Conservation (phyloP, 2,329 filamentous ascomycete species). For the Fusarium nodosum region DNA sequence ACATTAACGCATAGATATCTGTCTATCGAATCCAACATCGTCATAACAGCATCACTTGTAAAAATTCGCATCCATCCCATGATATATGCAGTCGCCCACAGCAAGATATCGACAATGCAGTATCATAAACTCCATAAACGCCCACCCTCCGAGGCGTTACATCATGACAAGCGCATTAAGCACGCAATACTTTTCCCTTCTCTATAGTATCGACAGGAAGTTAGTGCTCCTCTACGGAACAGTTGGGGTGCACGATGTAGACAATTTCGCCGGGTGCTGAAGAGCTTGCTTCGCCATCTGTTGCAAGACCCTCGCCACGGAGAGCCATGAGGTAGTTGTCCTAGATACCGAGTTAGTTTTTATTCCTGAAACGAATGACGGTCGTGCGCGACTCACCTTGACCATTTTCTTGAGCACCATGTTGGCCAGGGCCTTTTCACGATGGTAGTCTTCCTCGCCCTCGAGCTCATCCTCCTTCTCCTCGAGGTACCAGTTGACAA, state of each 20-base stretch:
- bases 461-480: slow-evolving; percentile 87
- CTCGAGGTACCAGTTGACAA: slow-evolving; percentile 92
- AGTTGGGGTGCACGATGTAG: slow-evolving; percentile 96
- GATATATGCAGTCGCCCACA: slow-evolving; percentile 33
- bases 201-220: neutral
- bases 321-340: slow-evolving; percentile 92
- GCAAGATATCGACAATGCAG: slow-evolving; percentile 23
- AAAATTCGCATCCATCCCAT: slow-evolving; percentile 18
- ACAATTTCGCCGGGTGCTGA: slow-evolving; percentile 64
- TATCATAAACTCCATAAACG: slow-evolving; percentile 44
- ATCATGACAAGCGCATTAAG: slow-evolving; percentile 30
- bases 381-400: slow-evolving; percentile 73
- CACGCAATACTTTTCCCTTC: neutral
- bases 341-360: slow-evolving; percentile 60
- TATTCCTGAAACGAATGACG: neutral
- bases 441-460: slow-evolving; percentile 83
- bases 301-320: slow-evolving; percentile 68
- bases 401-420: slow-evolving; percentile 97
- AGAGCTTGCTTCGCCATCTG: slow-evolving; percentile 62
- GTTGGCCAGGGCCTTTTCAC: slow-evolving; percentile 77
- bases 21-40: slow-evolving; percentile 19
- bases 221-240: slow-evolving; percentile 77
- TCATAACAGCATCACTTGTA: slow-evolving; percentile 16
- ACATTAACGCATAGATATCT: slow-evolving; percentile 24
- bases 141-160: slow-evolving; percentile 37